These are phyloP conservation scores for Fusarium compactum DNA, from an alignment of 2,329 filamentous ascomycete genomes.

Conservation along the genomic window DNA sequence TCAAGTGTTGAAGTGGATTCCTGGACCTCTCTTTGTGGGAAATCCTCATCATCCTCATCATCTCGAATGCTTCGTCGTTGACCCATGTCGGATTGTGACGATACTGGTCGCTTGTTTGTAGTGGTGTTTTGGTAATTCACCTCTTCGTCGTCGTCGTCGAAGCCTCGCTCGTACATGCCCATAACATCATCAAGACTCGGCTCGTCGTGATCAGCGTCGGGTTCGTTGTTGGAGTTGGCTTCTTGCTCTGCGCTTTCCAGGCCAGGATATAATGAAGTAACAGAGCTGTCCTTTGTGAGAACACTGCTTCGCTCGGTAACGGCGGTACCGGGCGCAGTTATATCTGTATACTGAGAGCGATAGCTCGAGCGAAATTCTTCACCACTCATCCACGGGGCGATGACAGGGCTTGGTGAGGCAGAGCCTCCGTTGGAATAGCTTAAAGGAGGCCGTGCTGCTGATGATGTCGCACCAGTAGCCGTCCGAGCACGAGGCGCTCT, in stretches of 20 bases:
- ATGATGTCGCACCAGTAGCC: constrained; percentile 41
- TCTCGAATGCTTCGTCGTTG: constrained; percentile 23
- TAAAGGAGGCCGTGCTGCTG: constrained; percentile 48
- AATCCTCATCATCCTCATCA: constrained; percentile 37
- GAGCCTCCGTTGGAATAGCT: constrained; percentile 52
- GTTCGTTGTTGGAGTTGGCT: constrained; percentile 49
- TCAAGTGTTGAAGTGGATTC: constrained; percentile 50
- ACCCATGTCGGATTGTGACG: constrained; percentile 53
- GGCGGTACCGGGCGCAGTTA: constrained; percentile 67
- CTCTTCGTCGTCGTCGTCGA: constrained; percentile 60
- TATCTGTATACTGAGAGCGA: constrained; percentile 67
- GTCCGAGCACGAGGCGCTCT: constrained; percentile 48
- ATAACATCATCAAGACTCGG: constrained; percentile 76
- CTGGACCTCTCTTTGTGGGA: constrained; percentile 29
- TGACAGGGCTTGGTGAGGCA: constrained; percentile 52
- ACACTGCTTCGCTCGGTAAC: constrained; percentile 89
- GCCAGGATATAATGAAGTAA: constrained; percentile 66
- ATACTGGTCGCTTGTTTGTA: constrained; percentile 47
- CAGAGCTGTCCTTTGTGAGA: constrained; percentile 81
- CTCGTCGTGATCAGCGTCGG: constrained; percentile 61
- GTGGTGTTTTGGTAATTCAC: constrained; percentile 46
- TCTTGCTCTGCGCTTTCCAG: constrained; percentile 47
- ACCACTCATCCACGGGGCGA: constrained; percentile 61
- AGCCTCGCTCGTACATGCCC: constrained; percentile 75
- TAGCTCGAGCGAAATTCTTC: constrained; percentile 68